Conservation (phyloP, 2,329 filamentous ascomycete species). For the Tolypocladium cylindrosporum region DNA sequence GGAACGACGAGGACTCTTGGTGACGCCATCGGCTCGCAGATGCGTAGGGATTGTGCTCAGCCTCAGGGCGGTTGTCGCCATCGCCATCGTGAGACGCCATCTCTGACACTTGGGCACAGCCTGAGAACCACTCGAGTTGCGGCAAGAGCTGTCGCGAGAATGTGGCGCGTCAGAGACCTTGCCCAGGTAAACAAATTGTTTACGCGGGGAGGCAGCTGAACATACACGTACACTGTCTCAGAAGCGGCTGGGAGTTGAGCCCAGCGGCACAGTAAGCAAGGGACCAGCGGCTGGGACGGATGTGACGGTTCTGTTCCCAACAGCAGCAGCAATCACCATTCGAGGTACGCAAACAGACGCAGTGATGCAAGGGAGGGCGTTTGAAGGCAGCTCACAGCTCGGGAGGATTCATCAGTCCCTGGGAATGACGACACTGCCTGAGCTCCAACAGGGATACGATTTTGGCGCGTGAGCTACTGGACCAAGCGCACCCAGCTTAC, state of each 20-base stretch:
- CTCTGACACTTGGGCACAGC: background rate
- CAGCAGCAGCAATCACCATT: background rate
- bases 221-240: background rate
- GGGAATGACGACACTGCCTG: background rate
- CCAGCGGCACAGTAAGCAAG: background rate
- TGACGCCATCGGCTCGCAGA: slow-evolving; percentile 53
- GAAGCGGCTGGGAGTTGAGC: background rate
- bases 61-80: background rate
- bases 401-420: background rate
- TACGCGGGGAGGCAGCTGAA: background rate
- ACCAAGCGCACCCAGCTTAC: background rate
- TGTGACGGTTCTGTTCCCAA: background rate
- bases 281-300: background rate
- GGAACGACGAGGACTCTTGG: slow-evolving; percentile 49
- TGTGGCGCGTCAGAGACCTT: background rate
- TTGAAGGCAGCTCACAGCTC: background rate
- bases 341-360: background rate
- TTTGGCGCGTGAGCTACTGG: background rate
- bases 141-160: background rate
- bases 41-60: slow-evolving; percentile 40
- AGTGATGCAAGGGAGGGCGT: background rate
- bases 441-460: background rate
- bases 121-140: background rate
- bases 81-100: background rate
- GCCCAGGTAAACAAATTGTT: background rate